These are phyloP conservation scores for Trichoderma erinaceum DNA, from an alignment of 495 filamentous ascomycete species.

Conservation along the genomic window DNA sequence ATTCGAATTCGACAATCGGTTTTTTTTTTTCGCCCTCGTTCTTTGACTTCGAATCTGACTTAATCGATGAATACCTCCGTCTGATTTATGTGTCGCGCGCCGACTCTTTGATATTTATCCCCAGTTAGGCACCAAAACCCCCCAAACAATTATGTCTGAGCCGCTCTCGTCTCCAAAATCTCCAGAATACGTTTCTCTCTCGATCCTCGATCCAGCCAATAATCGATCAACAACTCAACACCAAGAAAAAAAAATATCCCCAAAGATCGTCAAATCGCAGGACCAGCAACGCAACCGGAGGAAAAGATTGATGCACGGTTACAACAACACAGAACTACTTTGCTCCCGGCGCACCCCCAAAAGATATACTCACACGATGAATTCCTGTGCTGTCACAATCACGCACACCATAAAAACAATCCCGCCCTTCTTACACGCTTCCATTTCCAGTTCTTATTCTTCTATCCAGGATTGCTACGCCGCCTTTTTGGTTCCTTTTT, in stretches of 20 bases:
- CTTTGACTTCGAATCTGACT: not conserved
- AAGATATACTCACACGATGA: not conserved
- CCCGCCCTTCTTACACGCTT: not conserved
- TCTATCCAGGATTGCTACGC: not conserved
- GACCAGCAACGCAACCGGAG: not conserved
- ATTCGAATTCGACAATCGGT: not conserved
- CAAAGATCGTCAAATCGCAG: conserved; percentile 2
- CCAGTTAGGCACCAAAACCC: conserved; percentile 5
- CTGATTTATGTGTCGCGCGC: not conserved
- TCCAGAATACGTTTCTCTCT: not conserved
- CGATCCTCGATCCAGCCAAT: not conserved
- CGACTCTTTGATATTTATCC: not conserved
- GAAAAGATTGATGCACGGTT: not conserved
- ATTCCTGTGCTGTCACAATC: not conserved
- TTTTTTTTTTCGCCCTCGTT: not conserved
- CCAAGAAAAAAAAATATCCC: not conserved
- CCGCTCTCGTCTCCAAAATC: not conserved
- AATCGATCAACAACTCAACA: not conserved
- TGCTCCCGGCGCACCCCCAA: not conserved
- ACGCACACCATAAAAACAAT: not conserved
- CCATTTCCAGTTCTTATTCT: not conserved
- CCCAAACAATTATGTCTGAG: not conserved
- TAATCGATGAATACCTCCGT: not conserved
- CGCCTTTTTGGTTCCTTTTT: not conserved
- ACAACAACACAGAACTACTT: not conserved